phyloP scores from a whole-genome alignment of 2,329 filamentous ascomycete species.

The Aspergillus ustus region DNA sequence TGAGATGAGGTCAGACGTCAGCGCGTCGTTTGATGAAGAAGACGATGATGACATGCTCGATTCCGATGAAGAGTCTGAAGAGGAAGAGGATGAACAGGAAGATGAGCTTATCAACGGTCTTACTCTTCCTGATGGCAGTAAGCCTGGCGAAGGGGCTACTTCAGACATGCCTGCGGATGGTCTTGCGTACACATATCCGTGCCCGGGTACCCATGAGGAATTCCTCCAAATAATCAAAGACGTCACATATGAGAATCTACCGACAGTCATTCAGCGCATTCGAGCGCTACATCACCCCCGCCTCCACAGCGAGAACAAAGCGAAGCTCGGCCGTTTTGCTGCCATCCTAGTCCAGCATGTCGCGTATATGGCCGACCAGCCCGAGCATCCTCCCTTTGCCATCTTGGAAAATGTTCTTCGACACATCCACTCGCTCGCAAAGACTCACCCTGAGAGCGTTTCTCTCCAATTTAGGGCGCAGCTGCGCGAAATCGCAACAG shows the following conservation, averaged over 20 bases:
- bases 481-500: constrained; percentile 61
- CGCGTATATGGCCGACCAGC: constrained; percentile 59
- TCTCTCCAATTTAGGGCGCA: constrained; percentile 77
- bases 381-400: constrained; percentile 61
- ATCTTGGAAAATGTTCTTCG: constrained; percentile 80
- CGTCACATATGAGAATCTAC: constrained; percentile 68
- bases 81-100: constrained; percentile 59
- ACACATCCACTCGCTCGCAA: constrained; percentile 90
- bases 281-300: constrained; percentile 91
- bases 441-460: constrained; percentile 79
- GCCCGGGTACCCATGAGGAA: constrained; percentile 77
- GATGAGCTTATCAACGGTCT: constrained; percentile 76
- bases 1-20: constrained; percentile 71
- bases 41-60: constrained; percentile 64
- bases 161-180: constrained; percentile 52
- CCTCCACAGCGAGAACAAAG: constrained; percentile 82
- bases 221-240: constrained; percentile 68
- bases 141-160: constrained; percentile 29
- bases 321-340: constrained; percentile 67
- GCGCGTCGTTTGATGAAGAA: constrained; percentile 46
- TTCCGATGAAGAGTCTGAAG: constrained; percentile 59
- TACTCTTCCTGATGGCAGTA: constrained; percentile 45
- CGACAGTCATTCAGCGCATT: constrained; percentile 84
- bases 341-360: constrained; percentile 59
- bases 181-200: constrained; percentile 83